Conservation (phyloP, 495 filamentous ascomycete genomes). For the Talaromyces liani region DNA sequence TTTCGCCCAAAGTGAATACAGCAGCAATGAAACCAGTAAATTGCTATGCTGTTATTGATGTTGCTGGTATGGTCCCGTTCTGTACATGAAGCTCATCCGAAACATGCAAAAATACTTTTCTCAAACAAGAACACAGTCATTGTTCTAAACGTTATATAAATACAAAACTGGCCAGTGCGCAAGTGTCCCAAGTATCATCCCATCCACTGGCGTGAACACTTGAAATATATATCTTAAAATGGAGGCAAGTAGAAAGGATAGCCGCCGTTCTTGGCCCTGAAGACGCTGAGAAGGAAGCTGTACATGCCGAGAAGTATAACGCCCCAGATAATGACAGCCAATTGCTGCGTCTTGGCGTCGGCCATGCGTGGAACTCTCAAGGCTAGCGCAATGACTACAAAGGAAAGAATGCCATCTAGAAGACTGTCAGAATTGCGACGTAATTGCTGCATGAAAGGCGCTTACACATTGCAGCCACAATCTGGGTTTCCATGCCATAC, state of each 20-base stretch:
- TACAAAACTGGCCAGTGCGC: neutral
- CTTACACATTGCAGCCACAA: constrained; percentile 93
- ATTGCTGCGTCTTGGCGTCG: constrained; percentile 68
- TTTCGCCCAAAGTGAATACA: neutral
- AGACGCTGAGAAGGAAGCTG: constrained; percentile 89
- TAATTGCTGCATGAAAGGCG: constrained; percentile 12
- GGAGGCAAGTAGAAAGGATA: constrained; percentile 94
- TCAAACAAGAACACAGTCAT: neutral
- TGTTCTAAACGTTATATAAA: neutral
- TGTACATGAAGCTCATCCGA: neutral
- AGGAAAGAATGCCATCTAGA: constrained; percentile 84
- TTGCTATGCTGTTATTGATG: neutral
- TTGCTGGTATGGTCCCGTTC: neutral
- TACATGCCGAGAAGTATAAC: constrained; percentile 73
- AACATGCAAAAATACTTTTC: neutral
- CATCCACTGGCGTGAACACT: neutral
- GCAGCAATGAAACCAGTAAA: neutral
- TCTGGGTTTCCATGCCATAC: constrained; percentile 92
- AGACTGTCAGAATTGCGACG: neutral
- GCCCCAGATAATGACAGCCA: constrained; percentile 78
- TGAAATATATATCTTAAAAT: constrained; percentile 44
- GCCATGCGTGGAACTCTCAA: constrained; percentile 84
- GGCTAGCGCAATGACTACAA: constrained; percentile 81
- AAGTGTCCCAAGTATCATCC: neutral
- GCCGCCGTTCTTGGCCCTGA: constrained; percentile 88